phyloP scores from a whole-genome alignment of 2,329 filamentous ascomycete genomes.

The Domatiomyces globalis region DNA sequence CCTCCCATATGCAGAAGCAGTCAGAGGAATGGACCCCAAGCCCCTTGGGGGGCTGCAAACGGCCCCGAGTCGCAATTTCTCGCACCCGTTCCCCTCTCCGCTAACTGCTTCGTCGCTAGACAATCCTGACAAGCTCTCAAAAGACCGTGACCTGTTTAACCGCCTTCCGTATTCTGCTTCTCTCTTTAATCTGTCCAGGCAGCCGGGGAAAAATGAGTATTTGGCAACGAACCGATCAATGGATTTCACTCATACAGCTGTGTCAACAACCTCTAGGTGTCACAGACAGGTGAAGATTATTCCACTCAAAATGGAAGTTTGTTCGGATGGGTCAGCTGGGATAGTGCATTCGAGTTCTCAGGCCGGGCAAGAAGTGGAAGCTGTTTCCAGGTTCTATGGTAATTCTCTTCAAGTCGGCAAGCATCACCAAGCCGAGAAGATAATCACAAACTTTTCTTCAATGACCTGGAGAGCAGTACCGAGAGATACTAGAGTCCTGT shows the following conservation, averaged over 20 bases:
- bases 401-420: not conserved
- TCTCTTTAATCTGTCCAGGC: conserved; percentile 1
- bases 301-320: conserved; percentile 1
- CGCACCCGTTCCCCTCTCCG: conserved; percentile 8
- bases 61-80: conserved; percentile 10
- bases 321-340: not conserved
- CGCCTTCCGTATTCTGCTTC: conserved; percentile 4
- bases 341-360: not conserved
- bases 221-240: conserved; percentile 4
- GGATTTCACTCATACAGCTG: conserved; percentile 1
- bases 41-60: not conserved
- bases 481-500: not conserved
- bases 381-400: not conserved
- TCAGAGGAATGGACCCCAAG: not conserved
- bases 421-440: not conserved
- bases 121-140: conserved; percentile 2
- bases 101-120: conserved; percentile 1
- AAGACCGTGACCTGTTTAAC: not conserved
- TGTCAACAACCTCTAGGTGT: not conserved
- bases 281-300: conserved; percentile 4
- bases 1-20: not conserved
- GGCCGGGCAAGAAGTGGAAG: not conserved
- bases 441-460: not conserved
- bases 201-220: not conserved
- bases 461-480: not conserved